These are phyloP conservation scores for Apiospora koreana DNA, from an alignment of 2,329 filamentous ascomycete genomes.

Conservation along the genomic window DNA sequence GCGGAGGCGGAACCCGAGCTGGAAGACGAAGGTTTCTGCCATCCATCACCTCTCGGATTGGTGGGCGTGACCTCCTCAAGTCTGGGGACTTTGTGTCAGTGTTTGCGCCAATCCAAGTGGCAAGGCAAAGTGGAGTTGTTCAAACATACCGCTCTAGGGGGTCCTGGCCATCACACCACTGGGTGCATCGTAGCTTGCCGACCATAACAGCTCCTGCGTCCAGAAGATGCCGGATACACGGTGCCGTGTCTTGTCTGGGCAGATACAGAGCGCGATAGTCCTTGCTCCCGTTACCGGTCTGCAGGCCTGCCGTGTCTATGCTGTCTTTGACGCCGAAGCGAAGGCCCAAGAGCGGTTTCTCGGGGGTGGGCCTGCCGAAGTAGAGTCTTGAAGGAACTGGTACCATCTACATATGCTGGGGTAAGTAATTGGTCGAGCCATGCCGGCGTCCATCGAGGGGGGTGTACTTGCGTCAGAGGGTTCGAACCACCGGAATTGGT, in stretches of 20 bases:
- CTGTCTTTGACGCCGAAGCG: slow-evolving; percentile 24
- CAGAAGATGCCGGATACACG: slow-evolving; percentile 18
- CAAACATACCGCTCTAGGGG: slow-evolving; percentile 19
- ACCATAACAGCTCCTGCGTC: slow-evolving; percentile 23
- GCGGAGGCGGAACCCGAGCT: slow-evolving; percentile 21
- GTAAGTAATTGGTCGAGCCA: neutral
- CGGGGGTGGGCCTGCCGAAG: neutral
- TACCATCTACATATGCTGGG: slow-evolving; percentile 12
- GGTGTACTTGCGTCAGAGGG: slow-evolving; percentile 11
- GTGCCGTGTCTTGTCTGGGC: slow-evolving; percentile 10
- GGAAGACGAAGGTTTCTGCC: slow-evolving; percentile 20
- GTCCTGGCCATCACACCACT: slow-evolving; percentile 23
- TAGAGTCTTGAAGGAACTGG: slow-evolving; percentile 22
- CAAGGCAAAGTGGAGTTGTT: neutral
- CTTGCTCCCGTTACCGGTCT: slow-evolving; percentile 21
- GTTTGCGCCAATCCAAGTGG: neutral
- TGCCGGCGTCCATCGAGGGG: neutral
- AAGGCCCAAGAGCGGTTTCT: slow-evolving; percentile 17
- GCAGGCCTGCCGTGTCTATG: slow-evolving; percentile 20
- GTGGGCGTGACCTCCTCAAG: slow-evolving; percentile 21
- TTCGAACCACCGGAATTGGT: slow-evolving; percentile 18
- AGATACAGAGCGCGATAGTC: slow-evolving; percentile 18
- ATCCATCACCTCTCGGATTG: slow-evolving; percentile 22
- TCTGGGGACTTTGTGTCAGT: neutral
- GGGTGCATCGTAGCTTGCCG: slow-evolving; percentile 22